Conservation (phyloP, 768 basidiomycete species). For the Macrolepiota dolichaula region DNA sequence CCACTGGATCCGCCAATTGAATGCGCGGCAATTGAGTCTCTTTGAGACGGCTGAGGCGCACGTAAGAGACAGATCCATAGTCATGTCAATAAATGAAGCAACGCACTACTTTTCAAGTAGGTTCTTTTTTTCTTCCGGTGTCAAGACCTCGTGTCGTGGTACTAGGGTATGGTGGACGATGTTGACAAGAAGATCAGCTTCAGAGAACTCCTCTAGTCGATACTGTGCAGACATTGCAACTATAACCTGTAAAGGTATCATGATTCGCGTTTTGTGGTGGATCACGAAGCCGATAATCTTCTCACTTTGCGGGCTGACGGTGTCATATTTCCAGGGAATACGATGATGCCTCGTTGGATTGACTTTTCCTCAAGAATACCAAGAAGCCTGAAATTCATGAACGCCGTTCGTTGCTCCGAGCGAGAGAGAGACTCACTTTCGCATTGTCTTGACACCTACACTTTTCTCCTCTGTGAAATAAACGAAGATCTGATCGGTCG, state of each 20-base stretch:
- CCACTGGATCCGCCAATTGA: slow-evolving; percentile 95
- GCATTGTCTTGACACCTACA: slow-evolving; percentile 96
- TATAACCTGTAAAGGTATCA: slow-evolving; percentile 63
- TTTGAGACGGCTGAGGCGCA: slow-evolving; percentile 75
- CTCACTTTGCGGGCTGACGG: slow-evolving; percentile 91
- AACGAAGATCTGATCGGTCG: slow-evolving; percentile 81
- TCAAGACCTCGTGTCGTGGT: slow-evolving; percentile 87
- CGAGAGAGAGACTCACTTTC: slow-evolving; percentile 63
- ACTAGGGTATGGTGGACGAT: slow-evolving; percentile 96
- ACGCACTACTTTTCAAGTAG: slow-evolving; percentile 93
- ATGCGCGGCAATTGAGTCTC: slow-evolving; percentile 98
- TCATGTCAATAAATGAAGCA: background rate
- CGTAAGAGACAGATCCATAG: slow-evolving; percentile 11
- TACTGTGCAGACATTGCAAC: slow-evolving; percentile 85
- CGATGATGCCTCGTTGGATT: slow-evolving; percentile 89
- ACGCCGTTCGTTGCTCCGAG: slow-evolving; percentile 2
- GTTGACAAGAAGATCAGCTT: slow-evolving; percentile 94
- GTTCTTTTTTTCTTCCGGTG: slow-evolving; percentile 79
- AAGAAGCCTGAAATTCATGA: slow-evolving; percentile 60
- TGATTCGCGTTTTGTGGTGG: slow-evolving; percentile 8
- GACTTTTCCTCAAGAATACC: slow-evolving; percentile 88
- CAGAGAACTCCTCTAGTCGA: slow-evolving; percentile 93
- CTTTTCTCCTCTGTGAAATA: slow-evolving; percentile 96
- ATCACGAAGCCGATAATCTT: slow-evolving; percentile 6
- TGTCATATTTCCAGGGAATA: slow-evolving; percentile 96